Evolutionary conservation across 345 rosid species (phyloP).

Genomic region (Cardamine chenopodiifolia): DNA sequence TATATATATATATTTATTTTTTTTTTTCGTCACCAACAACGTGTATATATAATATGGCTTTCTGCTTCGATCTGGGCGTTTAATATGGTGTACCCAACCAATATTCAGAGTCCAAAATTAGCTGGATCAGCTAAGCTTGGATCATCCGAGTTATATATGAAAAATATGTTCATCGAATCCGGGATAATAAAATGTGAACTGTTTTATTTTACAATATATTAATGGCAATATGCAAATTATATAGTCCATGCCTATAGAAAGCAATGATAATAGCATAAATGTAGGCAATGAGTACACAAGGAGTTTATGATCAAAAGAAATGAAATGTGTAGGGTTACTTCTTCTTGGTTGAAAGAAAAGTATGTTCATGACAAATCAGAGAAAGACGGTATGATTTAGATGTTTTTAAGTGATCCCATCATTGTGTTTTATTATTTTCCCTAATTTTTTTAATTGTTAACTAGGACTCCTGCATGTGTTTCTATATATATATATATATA

Average conservation of each 20-base stretch:
- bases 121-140: no score
- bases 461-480: slow-evolving; percentile 46
- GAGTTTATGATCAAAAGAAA: slow-evolving; percentile 41
- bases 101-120: no score
- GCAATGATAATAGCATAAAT: slow-evolving; percentile 46
- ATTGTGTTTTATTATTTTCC: slow-evolving; percentile 27
- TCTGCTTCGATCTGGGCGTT: no score
- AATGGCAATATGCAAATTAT: slow-evolving; percentile 35
- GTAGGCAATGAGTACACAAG: slow-evolving; percentile 45
- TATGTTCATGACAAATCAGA: slow-evolving; percentile 34
- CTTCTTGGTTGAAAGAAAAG: slow-evolving; percentile 42
- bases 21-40: no score
- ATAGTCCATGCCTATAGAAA: slow-evolving; percentile 43
- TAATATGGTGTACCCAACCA: no score
- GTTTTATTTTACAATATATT: slow-evolving; percentile 15
- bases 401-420: slow-evolving; percentile 42
- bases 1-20: no score
- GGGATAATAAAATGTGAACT: slow-evolving; percentile 7
- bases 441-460: slow-evolving; percentile 1
- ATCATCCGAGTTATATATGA: no score
- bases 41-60: no score
- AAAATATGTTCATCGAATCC: not conserved
- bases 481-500: no score
- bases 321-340: slow-evolving; percentile 43
- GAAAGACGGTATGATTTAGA: slow-evolving; percentile 34